These are phyloP conservation scores for Saccharomycopsis schoenii DNA, from an alignment of 805 yeast species.

Conservation along the genomic window DNA sequence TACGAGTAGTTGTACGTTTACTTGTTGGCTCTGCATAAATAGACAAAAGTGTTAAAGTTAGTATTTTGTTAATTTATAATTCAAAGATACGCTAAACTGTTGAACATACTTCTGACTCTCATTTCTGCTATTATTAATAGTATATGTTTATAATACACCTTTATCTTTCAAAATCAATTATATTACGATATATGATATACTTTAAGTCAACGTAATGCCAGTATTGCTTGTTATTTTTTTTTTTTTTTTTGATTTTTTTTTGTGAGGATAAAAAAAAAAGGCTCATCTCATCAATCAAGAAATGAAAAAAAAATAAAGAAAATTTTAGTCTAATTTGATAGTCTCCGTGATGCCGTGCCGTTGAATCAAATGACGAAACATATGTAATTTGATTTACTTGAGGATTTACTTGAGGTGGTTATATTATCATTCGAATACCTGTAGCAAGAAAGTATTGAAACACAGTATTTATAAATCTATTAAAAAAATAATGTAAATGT, in stretches of 20 bases:
- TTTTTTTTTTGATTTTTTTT: background rate
- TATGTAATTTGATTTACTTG: too few relatives aligned
- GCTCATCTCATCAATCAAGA: background rate
- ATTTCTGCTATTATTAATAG: background rate
- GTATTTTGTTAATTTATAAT: background rate
- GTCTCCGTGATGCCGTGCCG: too few relatives aligned
- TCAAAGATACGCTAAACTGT: background rate
- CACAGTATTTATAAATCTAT: too few relatives aligned
- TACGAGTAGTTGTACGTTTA: slow-evolving; percentile 83
- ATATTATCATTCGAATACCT: too few relatives aligned
- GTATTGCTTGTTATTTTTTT: background rate
- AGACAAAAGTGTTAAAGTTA: background rate
- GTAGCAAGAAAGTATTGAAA: too few relatives aligned
- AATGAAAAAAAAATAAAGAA: background rate
- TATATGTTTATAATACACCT: background rate
- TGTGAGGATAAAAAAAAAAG: too few relatives aligned
- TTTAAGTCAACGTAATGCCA: too few relatives aligned
- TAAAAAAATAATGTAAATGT: background rate
- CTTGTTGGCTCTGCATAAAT: slow-evolving; percentile 38
- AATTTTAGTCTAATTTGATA: background rate
- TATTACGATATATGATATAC: too few relatives aligned
- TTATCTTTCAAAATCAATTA: background rate
- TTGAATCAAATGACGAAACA: too few relatives aligned
- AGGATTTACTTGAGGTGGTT: too few relatives aligned
- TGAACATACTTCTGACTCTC: slow-evolving; percentile 8